Base-by-base conservation (phyloP, 805 yeast genomes). In the Metschnikowia similis region DNA sequence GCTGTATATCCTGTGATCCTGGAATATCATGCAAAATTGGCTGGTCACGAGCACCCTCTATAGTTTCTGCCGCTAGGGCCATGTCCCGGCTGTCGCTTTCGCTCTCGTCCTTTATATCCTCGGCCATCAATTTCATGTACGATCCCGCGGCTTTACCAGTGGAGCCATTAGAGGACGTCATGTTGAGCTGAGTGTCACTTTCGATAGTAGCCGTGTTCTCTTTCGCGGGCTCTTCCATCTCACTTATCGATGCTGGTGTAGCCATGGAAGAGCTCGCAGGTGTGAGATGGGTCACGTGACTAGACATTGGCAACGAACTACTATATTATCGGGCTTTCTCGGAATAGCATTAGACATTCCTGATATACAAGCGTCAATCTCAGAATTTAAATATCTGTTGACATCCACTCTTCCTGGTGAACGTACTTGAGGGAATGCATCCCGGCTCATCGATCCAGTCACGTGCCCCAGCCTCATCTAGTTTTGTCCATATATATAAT, bases 1-100 rank as follows among this genome's bases (percentile, higher is more conserved):
- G 34, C 34, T 5, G 44, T 41, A 30, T 35, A 21, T 41, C 17
- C 9, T 16, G 6, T n/a, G 6, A 5, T 26, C 21, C 35, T 11
- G 30, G 5, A 26, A 21, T n/a, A 6, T 32, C n/a, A 32, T 4
- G 21, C 37, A 41, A 11, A n/a, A 21, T 3, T 6, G 36, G 37
- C 27, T 32, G 30, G 16, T 29, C 14, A 9, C 30, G 45, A 1
- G 73, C 66, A 30, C 58, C 57, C 30, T 48, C 38, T 14, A 71
- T 63, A 16, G 70, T 66, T 9, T 57, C 43, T 38, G 80, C 82
- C 0, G 85, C 84, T 32, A 82, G 56, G 13, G 61, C 56, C 27
- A 59, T 48, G 34, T 80, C 82, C 7, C 66, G 69, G 26, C 68
- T 67, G 37, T 70, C 53, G 16, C 45, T 45, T 11, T 55, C 64